phyloP scores from a whole-genome alignment of 371 early-diverging fungal genomes.

The Mucor circinelloides region DNA sequence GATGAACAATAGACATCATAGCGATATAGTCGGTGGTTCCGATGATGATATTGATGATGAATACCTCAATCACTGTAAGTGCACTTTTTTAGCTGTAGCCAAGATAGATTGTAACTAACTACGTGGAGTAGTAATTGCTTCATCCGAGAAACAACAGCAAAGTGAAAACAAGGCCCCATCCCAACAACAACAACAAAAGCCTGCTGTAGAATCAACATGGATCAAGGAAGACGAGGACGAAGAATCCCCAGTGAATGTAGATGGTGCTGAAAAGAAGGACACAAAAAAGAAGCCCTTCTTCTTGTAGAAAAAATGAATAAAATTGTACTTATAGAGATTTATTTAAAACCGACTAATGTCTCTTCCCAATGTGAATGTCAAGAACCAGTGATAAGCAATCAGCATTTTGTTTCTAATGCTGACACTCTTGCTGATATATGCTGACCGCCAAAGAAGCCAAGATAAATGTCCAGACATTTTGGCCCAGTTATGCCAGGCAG shows the following conservation, averaged over 20 bases:
- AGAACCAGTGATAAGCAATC: constrained; percentile 55
- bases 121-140: constrained; percentile 22
- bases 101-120: too few species aligned
- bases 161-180: constrained; percentile 31
- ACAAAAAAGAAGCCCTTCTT: constrained; percentile 24
- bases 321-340: neutral
- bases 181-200: neutral
- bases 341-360: constrained; percentile 42
- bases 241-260: neutral
- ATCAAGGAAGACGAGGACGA: neutral
- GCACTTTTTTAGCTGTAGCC: neutral
- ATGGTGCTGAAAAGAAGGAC: neutral
- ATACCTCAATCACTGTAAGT: constrained; percentile 43
- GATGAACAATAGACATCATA: constrained; percentile 21
- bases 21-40: constrained; percentile 9
- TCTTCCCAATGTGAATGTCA: constrained; percentile 69
- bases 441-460: constrained; percentile 79
- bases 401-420: constrained; percentile 73
- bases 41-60: constrained; percentile 47
- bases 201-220: constrained; percentile 16
- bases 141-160: constrained; percentile 50
- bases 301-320: constrained; percentile 13
- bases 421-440: constrained; percentile 78
- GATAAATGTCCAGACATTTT: constrained; percentile 56
- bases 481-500: constrained; percentile 38